Percentiles rank a stretch among this genome's conserved stretches.
phyloP scores from a whole-genome alignment of 208 protist genomes.

The Wallacemonas sp. region DNA sequence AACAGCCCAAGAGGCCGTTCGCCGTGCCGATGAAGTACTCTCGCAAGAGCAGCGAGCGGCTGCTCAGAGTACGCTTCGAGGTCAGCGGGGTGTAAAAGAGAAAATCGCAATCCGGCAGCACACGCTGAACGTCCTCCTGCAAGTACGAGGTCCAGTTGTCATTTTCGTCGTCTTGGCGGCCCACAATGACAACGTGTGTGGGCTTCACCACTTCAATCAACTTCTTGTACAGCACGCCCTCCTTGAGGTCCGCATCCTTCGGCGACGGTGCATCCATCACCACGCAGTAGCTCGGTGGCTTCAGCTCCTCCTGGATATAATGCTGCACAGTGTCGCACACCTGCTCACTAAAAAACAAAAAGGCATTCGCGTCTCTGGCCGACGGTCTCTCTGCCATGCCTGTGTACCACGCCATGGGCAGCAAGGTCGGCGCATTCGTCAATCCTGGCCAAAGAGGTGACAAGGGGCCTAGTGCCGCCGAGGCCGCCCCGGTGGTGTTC shows the following conservation, averaged over 20 bases:
- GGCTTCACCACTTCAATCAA: constrained; percentile 68
- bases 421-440: constrained; percentile 38
- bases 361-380: constrained; percentile 27
- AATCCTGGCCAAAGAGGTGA: constrained; percentile 46
- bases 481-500: not conserved
- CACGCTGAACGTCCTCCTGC: constrained; percentile 76
- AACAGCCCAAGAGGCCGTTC: constrained; percentile 55
- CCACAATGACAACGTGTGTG: constrained; percentile 75
- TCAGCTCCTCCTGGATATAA: constrained; percentile 43
- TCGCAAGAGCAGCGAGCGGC: constrained; percentile 24
- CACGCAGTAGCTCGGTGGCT: constrained; percentile 30
- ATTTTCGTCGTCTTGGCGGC: constrained; percentile 31
- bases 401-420: constrained; percentile 61
- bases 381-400: constrained; percentile 46
- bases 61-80: constrained; percentile 22
- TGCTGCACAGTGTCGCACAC: constrained; percentile 42
- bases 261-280: constrained; percentile 78
- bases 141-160: constrained; percentile 71
- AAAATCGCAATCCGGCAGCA: constrained; percentile 74
- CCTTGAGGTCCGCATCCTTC: constrained; percentile 35
- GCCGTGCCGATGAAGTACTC: constrained; percentile 77
- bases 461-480: constrained; percentile 9
- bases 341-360: constrained; percentile 66
- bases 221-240: constrained; percentile 71
- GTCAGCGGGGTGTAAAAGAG: constrained; percentile 31